Conservation (phyloP, 2,329 filamentous ascomycete species). For the Beauveria varroae region DNA sequence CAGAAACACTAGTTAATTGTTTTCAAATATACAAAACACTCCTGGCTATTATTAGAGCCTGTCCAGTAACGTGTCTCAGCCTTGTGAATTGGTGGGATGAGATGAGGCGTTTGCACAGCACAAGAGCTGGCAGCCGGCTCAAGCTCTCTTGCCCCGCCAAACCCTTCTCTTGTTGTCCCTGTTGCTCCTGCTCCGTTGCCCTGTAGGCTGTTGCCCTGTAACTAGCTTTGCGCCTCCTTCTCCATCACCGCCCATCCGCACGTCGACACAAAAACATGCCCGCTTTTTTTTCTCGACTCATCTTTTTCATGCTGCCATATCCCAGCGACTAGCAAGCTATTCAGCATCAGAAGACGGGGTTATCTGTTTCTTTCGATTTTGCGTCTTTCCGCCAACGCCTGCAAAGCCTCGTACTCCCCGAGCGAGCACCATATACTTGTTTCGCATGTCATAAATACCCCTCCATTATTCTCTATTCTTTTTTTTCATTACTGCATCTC, state of each 20-base stretch:
- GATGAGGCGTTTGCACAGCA: not conserved
- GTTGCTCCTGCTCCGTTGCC: not conserved
- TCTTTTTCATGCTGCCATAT: not conserved
- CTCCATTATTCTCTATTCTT: not conserved
- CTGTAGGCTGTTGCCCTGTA: too few relatives aligned
- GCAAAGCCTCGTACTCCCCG: not conserved
- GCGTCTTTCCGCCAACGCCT: not conserved
- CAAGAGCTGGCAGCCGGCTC: not conserved
- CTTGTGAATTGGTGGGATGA: not conserved
- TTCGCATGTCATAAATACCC: conserved; percentile 7
- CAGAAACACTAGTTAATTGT: too few relatives aligned
- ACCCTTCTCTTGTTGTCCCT: not conserved
- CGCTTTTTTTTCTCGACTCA: conserved; percentile 7
- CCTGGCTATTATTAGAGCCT: not conserved
- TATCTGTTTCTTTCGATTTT: not conserved
- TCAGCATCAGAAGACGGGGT: not conserved
- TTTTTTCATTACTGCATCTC: not conserved
- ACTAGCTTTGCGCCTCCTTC: not conserved
- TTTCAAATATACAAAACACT: too few relatives aligned
- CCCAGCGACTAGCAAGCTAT: not conserved
- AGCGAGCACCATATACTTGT: not conserved
- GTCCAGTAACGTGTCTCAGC: not conserved
- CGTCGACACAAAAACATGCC: conserved; percentile 2
- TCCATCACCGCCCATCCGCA: conserved; percentile 11
- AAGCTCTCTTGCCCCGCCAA: not conserved